Evolutionary conservation across 2,329 filamentous ascomycete species (phyloP).

Genomic region (Sporothrix euskadiensis): DNA sequence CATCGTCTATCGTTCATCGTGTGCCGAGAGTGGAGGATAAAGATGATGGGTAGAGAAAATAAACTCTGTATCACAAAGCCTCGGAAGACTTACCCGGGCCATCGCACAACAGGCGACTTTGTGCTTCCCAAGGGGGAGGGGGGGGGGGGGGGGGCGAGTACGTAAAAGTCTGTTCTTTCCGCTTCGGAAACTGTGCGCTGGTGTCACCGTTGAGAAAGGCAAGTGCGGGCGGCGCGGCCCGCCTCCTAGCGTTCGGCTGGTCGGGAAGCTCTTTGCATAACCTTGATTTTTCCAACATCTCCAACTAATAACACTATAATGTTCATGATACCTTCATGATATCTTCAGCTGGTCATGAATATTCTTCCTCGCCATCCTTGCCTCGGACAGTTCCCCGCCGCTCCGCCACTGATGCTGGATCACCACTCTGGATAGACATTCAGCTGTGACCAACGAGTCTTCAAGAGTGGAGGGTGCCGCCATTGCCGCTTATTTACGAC

Average conservation of each 20-base stretch:
- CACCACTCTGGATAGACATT: no score
- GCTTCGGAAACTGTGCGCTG: background rate
- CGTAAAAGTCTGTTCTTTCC: background rate
- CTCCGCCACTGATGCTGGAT: no score
- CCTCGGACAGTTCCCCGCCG: background rate
- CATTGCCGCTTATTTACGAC: background rate
- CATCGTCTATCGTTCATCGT: background rate
- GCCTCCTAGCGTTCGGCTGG: background rate
- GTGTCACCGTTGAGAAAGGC: background rate
- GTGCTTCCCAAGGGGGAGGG: background rate
- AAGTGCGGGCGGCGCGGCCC: slow-evolving; percentile 2
- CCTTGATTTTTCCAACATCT: background rate
- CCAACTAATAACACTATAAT: background rate
- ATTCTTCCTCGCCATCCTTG: background rate
- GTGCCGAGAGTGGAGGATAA: background rate
- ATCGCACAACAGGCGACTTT: background rate
- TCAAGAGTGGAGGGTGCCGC: background rate
- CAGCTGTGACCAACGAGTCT: background rate
- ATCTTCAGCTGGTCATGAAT: background rate
- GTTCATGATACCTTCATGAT: background rate
- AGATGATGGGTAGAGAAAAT: background rate
- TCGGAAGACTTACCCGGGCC: background rate
- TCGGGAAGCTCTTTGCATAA: background rate
- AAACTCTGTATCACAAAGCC: background rate
- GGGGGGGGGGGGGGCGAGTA: no score